Conservation (phyloP, 805 yeast species). For the Naumovozyma dairenensis region DNA sequence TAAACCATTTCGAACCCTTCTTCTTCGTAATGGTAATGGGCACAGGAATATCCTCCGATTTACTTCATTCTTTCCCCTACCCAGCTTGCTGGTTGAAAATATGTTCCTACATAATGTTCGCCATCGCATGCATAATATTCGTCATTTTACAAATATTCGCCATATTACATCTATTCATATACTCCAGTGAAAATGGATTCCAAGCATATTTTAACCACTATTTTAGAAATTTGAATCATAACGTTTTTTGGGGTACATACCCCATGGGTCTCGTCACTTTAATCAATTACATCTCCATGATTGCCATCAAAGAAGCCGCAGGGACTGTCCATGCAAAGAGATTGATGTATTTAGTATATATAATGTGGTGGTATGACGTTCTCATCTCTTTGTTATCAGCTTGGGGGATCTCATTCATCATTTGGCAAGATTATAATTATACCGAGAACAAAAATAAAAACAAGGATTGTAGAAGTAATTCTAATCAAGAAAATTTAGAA, state of each 20-base stretch:
- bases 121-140: conserved; percentile 42
- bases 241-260: conserved; percentile 65
- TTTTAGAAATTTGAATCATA: conserved; percentile 33
- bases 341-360: conserved; percentile 44
- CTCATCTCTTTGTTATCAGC: conserved; percentile 46
- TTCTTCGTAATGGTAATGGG: conserved; percentile 82
- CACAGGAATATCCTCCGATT: conserved; percentile 57
- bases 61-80: conserved; percentile 60
- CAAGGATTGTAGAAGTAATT: no score
- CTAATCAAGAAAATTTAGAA: no score
- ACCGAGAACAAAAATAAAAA: conserved; percentile 16
- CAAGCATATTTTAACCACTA: conserved; percentile 24
- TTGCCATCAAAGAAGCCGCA: conserved; percentile 29
- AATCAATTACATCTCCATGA: conserved; percentile 42
- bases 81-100: conserved; percentile 47
- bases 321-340: conserved; percentile 12
- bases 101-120: conserved; percentile 56
- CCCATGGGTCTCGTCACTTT: conserved; percentile 74
- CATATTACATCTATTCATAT: conserved; percentile 31
- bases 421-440: conserved; percentile 30
- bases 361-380: conserved; percentile 67
- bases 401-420: conserved; percentile 48
- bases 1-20: conserved; percentile 36
- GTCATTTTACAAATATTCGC: conserved; percentile 35
- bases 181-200: conserved; percentile 17